A percentile compares a stretch with the other conserved stretches of the same genome.
These are phyloP conservation scores for Boletales sp. DNA, from an alignment of 768 basidiomycete species.

Conservation along the genomic window DNA sequence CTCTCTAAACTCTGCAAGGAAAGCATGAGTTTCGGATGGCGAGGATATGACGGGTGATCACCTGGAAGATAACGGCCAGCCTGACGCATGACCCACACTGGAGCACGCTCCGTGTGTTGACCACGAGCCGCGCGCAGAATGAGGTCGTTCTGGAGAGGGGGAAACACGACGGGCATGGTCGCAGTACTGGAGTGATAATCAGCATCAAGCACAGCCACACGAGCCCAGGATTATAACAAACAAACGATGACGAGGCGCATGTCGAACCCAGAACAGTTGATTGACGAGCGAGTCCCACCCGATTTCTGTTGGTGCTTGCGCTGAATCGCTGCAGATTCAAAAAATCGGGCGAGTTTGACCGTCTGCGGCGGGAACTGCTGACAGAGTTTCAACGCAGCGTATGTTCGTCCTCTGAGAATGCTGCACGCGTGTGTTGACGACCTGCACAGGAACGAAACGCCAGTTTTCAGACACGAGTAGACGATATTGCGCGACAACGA, in stretches of 20 bases:
- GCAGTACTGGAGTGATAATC: not conserved
- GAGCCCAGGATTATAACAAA: not conserved
- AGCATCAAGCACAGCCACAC: constrained; percentile 11
- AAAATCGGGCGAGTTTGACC: constrained; percentile 76
- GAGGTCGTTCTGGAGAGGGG: constrained; percentile 81
- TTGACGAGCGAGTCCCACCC: constrained; percentile 53
- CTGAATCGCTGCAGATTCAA: constrained; percentile 54
- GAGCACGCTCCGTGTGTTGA: constrained; percentile 86
- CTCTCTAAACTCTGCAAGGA: constrained; percentile 74
- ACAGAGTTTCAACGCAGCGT: constrained; percentile 61
- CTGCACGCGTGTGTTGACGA: too few relatives aligned
- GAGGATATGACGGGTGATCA: constrained; percentile 26
- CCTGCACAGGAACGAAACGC: constrained; percentile 29
- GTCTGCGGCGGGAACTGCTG: constrained; percentile 62
- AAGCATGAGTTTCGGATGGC: not conserved
- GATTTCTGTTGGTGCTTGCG: not conserved
- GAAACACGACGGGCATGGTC: constrained; percentile 48
- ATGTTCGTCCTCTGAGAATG: not conserved
- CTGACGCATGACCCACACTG: constrained; percentile 99
- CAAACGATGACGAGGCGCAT: constrained; percentile 38
- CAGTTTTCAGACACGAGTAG: constrained; percentile 55
- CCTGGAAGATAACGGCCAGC: constrained; percentile 95
- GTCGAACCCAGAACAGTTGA: constrained; percentile 55
- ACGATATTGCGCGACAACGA: constrained; percentile 57
- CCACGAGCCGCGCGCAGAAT: constrained; percentile 85